Conservation (phyloP, 2,329 filamentous ascomycete genomes). For the Tolypocladium pustulatum region DNA sequence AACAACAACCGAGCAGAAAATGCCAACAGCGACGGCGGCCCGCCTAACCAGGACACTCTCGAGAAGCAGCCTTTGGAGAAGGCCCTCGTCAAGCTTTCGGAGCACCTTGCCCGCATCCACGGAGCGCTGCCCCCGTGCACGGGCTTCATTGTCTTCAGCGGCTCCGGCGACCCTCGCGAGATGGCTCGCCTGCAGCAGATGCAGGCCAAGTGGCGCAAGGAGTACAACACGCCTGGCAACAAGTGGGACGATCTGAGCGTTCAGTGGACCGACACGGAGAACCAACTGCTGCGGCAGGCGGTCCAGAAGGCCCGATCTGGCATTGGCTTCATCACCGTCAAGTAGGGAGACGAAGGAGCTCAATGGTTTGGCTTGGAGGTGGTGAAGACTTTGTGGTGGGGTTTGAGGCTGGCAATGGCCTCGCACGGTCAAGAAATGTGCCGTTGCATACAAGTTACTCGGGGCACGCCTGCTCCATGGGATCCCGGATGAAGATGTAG, state of each 20-base stretch:
- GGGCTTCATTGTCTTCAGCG: conserved; percentile 53
- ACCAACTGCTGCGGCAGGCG: conserved; percentile 50
- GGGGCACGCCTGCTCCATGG: neutral
- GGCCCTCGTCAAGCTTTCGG: conserved; percentile 33
- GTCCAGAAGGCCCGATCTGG: conserved; percentile 48
- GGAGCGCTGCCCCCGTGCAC: conserved; percentile 52
- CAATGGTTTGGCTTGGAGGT: neutral
- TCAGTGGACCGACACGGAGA: conserved; percentile 57
- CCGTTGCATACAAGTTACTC: neutral
- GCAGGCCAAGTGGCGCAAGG: conserved; percentile 49
- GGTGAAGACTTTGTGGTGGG: neutral
- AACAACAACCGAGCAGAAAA: conserved; percentile 41
- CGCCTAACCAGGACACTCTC: conserved; percentile 13
- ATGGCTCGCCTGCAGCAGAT: conserved; percentile 52
- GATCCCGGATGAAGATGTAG: neutral
- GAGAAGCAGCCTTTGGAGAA: conserved; percentile 26
- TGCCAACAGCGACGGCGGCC: conserved; percentile 21
- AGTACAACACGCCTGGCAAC: conserved; percentile 51
- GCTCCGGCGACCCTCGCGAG: conserved; percentile 56
- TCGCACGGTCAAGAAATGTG: neutral
- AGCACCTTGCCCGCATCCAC: conserved; percentile 45
- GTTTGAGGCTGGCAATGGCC: neutral
- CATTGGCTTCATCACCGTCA: conserved; percentile 54
- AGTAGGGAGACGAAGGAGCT: conserved; percentile 30
- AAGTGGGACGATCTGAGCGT: conserved; percentile 59